phyloP scores from a whole-genome alignment of 2,329 filamentous ascomycete genomes.

The Colletotrichum euphorbiae region DNA sequence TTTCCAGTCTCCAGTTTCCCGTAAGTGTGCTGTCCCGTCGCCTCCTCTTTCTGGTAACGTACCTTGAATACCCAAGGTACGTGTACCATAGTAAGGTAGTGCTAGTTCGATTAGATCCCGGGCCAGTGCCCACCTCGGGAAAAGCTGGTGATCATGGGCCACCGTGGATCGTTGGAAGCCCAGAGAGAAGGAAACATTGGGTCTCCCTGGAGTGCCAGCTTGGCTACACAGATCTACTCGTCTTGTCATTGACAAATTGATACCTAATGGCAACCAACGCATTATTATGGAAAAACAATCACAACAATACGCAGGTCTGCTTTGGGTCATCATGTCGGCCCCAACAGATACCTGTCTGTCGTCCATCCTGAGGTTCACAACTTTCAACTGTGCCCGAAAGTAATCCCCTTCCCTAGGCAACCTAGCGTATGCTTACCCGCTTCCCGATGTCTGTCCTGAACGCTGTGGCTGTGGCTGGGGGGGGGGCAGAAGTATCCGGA shows the following conservation, averaged over 20 bases:
- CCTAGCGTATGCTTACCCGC: too few relatives aligned
- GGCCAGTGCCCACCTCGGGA: constrained; percentile 19
- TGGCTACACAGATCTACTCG: background rate
- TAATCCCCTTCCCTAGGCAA: too few relatives aligned
- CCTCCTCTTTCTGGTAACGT: background rate
- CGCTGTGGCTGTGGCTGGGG: too few relatives aligned
- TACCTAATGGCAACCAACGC: constrained; percentile 17
- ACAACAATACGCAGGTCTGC: constrained; percentile 5
- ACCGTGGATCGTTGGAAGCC: constrained; percentile 25
- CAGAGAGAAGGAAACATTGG: constrained; percentile 25
- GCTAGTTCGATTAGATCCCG: too few relatives aligned
- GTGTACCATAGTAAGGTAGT: too few relatives aligned
- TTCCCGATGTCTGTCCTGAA: too few relatives aligned
- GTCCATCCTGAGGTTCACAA: too few relatives aligned
- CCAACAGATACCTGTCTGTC: background rate
- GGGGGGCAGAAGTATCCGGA: too few relatives aligned
- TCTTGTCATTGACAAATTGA: constrained; percentile 20
- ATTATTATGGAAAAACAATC: constrained; percentile 1
- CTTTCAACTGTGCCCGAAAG: too few relatives aligned
- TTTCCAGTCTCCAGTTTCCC: background rate
- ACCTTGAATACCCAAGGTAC: too few relatives aligned
- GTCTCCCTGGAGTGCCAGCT: constrained; percentile 12
- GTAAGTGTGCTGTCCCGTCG: background rate
- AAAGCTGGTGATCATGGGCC: constrained; percentile 22
- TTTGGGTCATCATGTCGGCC: constrained; percentile 20